Evolutionary conservation across 352 stramenopile genomes (phyloP), one percentile per base, ranked within the genome.

Genomic region (Globisporangium okanoganense): DNA sequence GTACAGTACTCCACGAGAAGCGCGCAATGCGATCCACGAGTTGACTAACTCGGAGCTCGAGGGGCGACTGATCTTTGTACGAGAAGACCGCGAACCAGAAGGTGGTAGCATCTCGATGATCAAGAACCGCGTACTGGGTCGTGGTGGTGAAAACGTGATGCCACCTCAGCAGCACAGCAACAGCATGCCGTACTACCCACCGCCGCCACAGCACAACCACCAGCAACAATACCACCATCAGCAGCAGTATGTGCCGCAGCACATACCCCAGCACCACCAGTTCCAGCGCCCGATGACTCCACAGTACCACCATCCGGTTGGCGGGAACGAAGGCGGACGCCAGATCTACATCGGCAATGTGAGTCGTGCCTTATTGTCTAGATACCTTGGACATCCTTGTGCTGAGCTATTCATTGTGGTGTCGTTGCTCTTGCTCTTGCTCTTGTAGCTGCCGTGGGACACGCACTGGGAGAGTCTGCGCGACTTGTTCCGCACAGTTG

Each of bases 41-140:
- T 76, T 99, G 5, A 97, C 92, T 56, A 91, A 98, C 74, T 92
- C 91, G 0, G 88, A 98, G 56, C 73, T 99, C 3, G 92, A 94
- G 57, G 95, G 95, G 5, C 87, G 97, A 41, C 68, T 77, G 51
- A 91, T 97, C 45, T 92, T 94, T 45, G 87, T 97, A 20, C 88
- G 87, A 3, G 88, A 97, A 69, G 90, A 94, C 61, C 80, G 82
- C 25, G 85, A 92, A 49, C 71, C 78, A 0, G 79, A 93, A 8
- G 73, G 70, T 20, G 81, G 79, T 13, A 92, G 82, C 56, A 92
- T 92, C 55, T 82, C 75, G 38, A 80, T 79, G 60, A 82, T 92
- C 18, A 78, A 78, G 12, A 85, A 76, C 58, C 75, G 77, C 13
- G 48, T 40, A 14, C 36, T 58, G 18, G 24, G 20, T n/a, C 50